These are phyloP conservation scores for Cinchona pubescens DNA, from an alignment of 257 asterid species.

Conservation along the genomic window DNA sequence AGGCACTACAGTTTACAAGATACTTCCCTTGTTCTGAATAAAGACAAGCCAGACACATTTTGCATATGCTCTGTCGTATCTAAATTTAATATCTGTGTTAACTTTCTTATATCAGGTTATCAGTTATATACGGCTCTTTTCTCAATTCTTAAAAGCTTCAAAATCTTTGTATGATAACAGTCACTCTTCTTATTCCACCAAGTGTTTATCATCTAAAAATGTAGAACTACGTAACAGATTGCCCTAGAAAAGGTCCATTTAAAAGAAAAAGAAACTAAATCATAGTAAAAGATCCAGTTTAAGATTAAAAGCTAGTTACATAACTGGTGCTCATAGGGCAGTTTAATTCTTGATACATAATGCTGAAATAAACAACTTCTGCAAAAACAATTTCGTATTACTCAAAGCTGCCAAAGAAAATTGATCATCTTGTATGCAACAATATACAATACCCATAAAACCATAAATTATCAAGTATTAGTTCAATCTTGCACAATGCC, in stretches of 20 bases:
- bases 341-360: background rate
- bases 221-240: background rate
- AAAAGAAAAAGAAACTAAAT: too few relatives aligned
- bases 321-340: background rate
- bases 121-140: background rate
- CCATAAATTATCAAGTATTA: too few relatives aligned
- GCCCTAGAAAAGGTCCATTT: background rate
- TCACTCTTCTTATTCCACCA: background rate
- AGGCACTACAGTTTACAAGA: background rate
- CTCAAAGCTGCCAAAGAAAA: too few relatives aligned
- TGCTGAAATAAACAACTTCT: too few relatives aligned
- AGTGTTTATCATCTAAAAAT: background rate
- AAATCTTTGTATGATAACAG: background rate
- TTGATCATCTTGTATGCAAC: too few relatives aligned
- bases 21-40: background rate
- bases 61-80: background rate
- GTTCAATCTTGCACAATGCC: too few relatives aligned
- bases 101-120: background rate
- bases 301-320: background rate
- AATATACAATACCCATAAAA: too few relatives aligned
- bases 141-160: background rate
- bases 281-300: background rate
- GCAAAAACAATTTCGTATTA: too few relatives aligned
- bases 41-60: background rate
- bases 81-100: background rate